Evolutionary conservation across 768 basidiomycete species (phyloP).

Genomic region (Mycena crocata): DNA sequence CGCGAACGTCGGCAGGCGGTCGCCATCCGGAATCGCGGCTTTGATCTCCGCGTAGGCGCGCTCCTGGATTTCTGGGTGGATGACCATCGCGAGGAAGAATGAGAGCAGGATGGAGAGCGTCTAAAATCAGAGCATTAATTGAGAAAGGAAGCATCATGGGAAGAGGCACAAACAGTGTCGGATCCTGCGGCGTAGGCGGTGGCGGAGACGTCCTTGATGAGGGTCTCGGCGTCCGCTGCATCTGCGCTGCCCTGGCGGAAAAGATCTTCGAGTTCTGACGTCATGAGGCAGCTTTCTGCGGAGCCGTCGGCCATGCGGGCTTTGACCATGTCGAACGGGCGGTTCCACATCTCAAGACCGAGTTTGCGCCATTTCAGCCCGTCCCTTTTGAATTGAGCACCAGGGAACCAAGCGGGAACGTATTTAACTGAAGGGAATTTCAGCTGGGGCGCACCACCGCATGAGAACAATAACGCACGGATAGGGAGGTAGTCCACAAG

Average conservation of each 20-base stretch:
- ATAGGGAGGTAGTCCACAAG: conserved; percentile 33
- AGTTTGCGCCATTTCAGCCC: conserved; percentile 50
- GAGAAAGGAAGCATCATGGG: background rate
- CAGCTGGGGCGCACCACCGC: background rate
- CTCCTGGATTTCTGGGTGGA: conserved; percentile 47
- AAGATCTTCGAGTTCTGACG: conserved; percentile 26
- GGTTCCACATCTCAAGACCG: conserved; percentile 50
- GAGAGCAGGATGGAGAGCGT: conserved; percentile 47
- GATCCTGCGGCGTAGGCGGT: conserved; percentile 52
- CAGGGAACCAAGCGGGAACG: conserved; percentile 58
- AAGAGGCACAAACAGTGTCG: conserved; percentile 48
- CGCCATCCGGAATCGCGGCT: conserved; percentile 34
- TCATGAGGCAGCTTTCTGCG: conserved; percentile 29
- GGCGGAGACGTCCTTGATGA: conserved; percentile 40
- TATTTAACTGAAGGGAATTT: conserved; percentile 45
- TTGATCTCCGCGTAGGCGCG: conserved; percentile 47
- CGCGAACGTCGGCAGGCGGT: conserved; percentile 26
- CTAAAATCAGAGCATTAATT: conserved; percentile 21
- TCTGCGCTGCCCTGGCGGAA: conserved; percentile 22
- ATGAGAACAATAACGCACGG: background rate
- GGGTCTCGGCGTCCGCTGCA: conserved; percentile 8
- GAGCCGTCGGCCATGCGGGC: conserved; percentile 33
- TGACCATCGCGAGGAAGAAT: conserved; percentile 49
- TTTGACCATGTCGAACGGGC: conserved; percentile 47
- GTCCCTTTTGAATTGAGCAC: conserved; percentile 54